phyloP scores from a whole-genome alignment of 192 early-diverging fungal species.

The Rhizoclosmatium globosum region DNA sequence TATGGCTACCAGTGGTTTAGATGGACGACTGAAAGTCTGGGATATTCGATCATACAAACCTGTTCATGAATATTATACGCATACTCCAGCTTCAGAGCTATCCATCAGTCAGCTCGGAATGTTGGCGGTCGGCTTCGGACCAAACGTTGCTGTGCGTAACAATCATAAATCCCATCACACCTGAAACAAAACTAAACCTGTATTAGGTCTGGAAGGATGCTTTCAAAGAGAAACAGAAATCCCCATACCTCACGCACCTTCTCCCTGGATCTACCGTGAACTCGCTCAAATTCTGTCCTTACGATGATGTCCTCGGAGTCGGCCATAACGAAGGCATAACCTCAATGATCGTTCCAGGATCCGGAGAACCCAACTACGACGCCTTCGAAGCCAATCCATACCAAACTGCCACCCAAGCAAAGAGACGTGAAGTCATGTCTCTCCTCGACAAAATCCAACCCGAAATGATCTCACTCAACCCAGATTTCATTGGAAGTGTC shows the following conservation, averaged over 20 bases:
- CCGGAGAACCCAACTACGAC: conserved; percentile 99
- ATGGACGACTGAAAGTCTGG: conserved; percentile 92
- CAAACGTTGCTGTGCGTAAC: conserved; percentile 69
- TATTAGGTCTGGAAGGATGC: conserved; percentile 88
- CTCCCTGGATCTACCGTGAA: conserved; percentile 61
- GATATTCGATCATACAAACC: conserved; percentile 86
- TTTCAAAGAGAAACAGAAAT: conserved; percentile 72
- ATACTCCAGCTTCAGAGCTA: conserved; percentile 78
- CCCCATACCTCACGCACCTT: conserved; percentile 90
- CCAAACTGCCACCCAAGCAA: conserved; percentile 88
- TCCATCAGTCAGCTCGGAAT: conserved; percentile 87
- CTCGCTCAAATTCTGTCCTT: conserved; percentile 84
- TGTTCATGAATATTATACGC: conserved; percentile 83
- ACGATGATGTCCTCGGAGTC: conserved; percentile 92
- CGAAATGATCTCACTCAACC: conserved; percentile 90
- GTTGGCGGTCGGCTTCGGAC: conserved; percentile 82
- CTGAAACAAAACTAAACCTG: not conserved
- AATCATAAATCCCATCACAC: not conserved
- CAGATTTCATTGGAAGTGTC: conserved; percentile 79
- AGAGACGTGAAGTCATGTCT: conserved; percentile 85
- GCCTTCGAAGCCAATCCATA: conserved; percentile 90
- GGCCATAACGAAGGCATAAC: conserved; percentile 82
- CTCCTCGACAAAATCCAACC: conserved; percentile 94
- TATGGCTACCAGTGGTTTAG: conserved; percentile 92
- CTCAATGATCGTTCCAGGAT: conserved; percentile 83